These are phyloP conservation scores for Solioccasus polychromus DNA, from an alignment of 768 basidiomycete genomes.

Conservation along the genomic window DNA sequence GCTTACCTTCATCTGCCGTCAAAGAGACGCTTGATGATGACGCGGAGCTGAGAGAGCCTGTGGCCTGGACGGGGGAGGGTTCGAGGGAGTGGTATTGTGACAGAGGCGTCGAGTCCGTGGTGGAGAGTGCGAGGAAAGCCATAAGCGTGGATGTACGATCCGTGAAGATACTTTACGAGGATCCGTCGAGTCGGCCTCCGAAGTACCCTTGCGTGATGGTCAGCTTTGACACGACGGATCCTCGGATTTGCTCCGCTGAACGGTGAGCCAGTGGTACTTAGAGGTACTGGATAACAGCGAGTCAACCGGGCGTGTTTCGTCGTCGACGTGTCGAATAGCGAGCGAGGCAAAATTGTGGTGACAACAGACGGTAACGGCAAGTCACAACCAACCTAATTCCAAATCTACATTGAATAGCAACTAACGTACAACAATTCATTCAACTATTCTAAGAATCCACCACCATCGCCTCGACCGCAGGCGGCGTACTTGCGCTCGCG, in stretches of 20 bases:
- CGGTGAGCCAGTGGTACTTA: constrained; percentile 4
- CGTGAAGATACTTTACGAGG: constrained; percentile 40
- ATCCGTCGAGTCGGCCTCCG: constrained; percentile 52
- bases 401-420: too few species aligned
- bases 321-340: constrained; percentile 14
- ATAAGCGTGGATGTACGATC: constrained; percentile 9
- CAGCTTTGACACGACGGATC: constrained; percentile 52
- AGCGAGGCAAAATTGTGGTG: constrained; percentile 11
- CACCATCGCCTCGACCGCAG: constrained; percentile 14
- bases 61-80: constrained; percentile 24
- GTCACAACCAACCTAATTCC: neutral
- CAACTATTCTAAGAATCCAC: constrained; percentile 13
- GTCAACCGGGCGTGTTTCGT: constrained; percentile 4
- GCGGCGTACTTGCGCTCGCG: neutral
- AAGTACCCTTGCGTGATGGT: constrained; percentile 38
- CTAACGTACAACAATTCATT: constrained; percentile 4
- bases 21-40: constrained; percentile 54
- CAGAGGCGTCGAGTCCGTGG: constrained; percentile 30
- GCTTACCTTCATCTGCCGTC: constrained; percentile 63
- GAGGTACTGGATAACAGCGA: too few species aligned
- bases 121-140: constrained; percentile 23
- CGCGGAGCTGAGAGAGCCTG: constrained; percentile 21
- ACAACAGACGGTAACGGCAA: constrained; percentile 23
- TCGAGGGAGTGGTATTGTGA: constrained; percentile 33
- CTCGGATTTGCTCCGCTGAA: constrained; percentile 22